Conservation (phyloP, 2,329 filamentous ascomycete species). For the Trichoderma koningiopsis region DNA sequence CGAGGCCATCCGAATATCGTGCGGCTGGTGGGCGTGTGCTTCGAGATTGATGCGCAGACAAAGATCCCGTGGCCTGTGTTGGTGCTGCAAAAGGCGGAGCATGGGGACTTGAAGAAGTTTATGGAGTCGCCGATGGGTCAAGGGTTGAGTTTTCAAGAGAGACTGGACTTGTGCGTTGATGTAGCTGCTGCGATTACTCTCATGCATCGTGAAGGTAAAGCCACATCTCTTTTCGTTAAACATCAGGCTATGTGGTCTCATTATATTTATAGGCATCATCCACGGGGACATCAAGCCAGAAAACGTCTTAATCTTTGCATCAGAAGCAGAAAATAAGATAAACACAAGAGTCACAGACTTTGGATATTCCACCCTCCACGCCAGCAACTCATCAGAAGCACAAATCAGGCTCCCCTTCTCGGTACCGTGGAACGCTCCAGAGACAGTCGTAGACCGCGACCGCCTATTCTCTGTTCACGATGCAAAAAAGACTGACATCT, state of each 20-base stretch:
- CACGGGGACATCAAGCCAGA: neutral
- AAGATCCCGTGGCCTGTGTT: neutral
- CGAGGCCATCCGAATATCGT: neutral
- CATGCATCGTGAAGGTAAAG: neutral
- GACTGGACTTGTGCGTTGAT: neutral
- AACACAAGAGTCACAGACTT: neutral
- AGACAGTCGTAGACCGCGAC: neutral
- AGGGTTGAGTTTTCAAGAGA: neutral
- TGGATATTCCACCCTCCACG: neutral
- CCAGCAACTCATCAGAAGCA: neutral
- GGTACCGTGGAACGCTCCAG: neutral
- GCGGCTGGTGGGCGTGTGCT: neutral
- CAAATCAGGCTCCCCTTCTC: neutral
- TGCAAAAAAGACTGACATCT: neutral
- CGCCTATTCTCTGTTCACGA: neutral
- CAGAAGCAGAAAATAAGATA: neutral
- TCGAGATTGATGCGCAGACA: neutral
- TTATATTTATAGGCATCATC: neutral
- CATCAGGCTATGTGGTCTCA: neutral
- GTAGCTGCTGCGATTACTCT: neutral
- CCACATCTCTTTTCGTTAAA: neutral
- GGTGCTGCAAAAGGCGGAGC: neutral
- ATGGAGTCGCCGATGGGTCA: neutral
- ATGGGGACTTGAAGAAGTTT: neutral
- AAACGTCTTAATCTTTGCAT: neutral